Base-by-base conservation (phyloP, 2,329 filamentous ascomycete species). In the Fusarium sp. region DNA sequence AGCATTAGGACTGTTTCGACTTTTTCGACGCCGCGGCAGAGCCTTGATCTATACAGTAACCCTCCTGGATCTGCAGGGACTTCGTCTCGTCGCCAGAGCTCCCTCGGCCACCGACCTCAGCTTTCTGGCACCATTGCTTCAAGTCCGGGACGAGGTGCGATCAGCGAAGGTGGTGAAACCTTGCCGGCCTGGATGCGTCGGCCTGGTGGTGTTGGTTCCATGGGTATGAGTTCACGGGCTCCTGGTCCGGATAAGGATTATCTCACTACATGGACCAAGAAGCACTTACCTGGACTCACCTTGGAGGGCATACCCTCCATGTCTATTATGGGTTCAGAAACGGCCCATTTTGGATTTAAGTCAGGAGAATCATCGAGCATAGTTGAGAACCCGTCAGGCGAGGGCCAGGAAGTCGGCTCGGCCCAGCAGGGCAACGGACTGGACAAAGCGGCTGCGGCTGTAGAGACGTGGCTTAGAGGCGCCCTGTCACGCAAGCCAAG, bases 381-480 rank as follows among this genome's bases (percentile, higher is more conserved):
- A 48, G 87, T 86, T 3, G 88, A 90, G 74, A 85, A 84, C 72
- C 82, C 86, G 28, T 84, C 86, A 74, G 83, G 86, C 73, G 82
- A 88, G 64, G 84, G 86, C 24, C 81, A 85, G 47, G 82, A 87
- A 64, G 75, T 82, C 24, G 63, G 79, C 41, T 78, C 85, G 16
- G 81, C 83, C n/a, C 82, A 83, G 54, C 85, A 87, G 51, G 86
- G 87, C 20, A 86, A 82, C 7, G 85, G 88, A 3, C 84, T 98
- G 6, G 95, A 97, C 77, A 93, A 95, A 71, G 91, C 97, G 15
- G 95, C 95, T 3, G 92, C 94, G 11, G 92, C 93, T 6, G 91
- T 98, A 35, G 96, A 98, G 82, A 92, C 91, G 3, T 99, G 96
- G 95, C 86, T 98, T 66, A 88, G 95, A 68, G 94, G 94, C 70